Conservation (phyloP, 805 yeast species). For the Metschnikowia picachoensis region DNA sequence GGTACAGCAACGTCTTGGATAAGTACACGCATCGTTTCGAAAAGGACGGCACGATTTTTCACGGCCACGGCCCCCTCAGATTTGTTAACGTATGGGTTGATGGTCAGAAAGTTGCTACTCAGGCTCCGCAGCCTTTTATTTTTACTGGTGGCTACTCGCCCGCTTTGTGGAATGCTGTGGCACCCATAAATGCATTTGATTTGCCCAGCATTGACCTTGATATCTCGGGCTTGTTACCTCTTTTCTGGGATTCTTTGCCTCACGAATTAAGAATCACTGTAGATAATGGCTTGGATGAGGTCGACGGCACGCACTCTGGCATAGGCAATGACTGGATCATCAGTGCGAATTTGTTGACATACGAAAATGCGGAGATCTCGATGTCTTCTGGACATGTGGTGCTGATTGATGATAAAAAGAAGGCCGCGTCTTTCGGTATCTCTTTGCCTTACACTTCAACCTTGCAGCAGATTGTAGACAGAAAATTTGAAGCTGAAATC, state of each 20-base stretch:
- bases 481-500: slow-evolving; percentile 31
- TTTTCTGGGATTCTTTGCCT: slow-evolving; percentile 47
- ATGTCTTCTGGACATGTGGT: slow-evolving; percentile 37
- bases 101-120: slow-evolving; percentile 55
- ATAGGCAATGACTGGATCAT: slow-evolving; percentile 57
- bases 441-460: slow-evolving; percentile 36
- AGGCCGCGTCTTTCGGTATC: slow-evolving; percentile 27
- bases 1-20: slow-evolving; percentile 67
- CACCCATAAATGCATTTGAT: slow-evolving; percentile 70
- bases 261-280: slow-evolving; percentile 25
- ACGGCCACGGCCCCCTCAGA: slow-evolving; percentile 72
- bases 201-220: slow-evolving; percentile 68
- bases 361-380: slow-evolving; percentile 44
- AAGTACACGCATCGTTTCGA: slow-evolving; percentile 39
- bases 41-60: slow-evolving; percentile 24
- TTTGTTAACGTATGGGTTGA: slow-evolving; percentile 59
- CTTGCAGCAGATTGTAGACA: slow-evolving; percentile 36
- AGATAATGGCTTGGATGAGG: slow-evolving; percentile 18
- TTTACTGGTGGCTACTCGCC: slow-evolving; percentile 84
- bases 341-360: slow-evolving; percentile 51
- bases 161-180: slow-evolving; percentile 76
- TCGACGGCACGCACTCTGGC: slow-evolving; percentile 19
- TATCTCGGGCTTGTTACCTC: slow-evolving; percentile 64
- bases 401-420: slow-evolving; percentile 18
- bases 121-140: slow-evolving; percentile 67